Conservation (phyloP, 768 basidiomycete species). For the Russula abietina region DNA sequence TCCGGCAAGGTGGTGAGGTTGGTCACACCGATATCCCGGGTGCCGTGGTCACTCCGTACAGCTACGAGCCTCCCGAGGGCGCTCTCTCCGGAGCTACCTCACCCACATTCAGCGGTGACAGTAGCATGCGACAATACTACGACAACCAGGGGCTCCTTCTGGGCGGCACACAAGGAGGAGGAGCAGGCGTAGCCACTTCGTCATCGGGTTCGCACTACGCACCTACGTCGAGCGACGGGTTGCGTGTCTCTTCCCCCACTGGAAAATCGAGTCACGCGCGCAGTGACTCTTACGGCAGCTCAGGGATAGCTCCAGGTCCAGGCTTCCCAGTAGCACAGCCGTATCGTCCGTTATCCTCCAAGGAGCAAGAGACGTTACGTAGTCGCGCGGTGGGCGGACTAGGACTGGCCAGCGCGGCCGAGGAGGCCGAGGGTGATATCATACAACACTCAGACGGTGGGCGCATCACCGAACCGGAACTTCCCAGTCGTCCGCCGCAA, state of each 20-base stretch:
- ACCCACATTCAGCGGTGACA: background rate
- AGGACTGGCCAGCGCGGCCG: constrained; percentile 27
- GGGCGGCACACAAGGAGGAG: constrained; percentile 7
- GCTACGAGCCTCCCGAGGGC: constrained; percentile 25
- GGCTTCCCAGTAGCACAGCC: constrained; percentile 14
- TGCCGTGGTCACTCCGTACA: constrained; percentile 23
- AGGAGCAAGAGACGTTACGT: constrained; percentile 31
- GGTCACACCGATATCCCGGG: constrained; percentile 24
- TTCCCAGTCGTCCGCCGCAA: constrained; percentile 12
- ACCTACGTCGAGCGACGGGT: constrained; percentile 15
- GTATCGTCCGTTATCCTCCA: constrained; percentile 21
- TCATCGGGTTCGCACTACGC: constrained; percentile 25
- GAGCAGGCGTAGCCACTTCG: constrained; percentile 21
- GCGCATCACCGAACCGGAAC: background rate
- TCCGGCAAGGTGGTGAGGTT: constrained; percentile 27
- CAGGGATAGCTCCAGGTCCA: background rate
- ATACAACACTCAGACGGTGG: constrained; percentile 33
- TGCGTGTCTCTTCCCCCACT: background rate
- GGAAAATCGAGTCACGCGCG: background rate
- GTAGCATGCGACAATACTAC: constrained; percentile 30
- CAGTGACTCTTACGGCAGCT: background rate
- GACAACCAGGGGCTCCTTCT: constrained; percentile 27
- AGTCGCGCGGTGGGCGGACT: constrained; percentile 23
- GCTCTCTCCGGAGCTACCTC: constrained; percentile 23
- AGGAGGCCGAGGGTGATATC: constrained; percentile 19